Conservation (phyloP, 2,329 filamentous ascomycete species). For the Alternaria tenuissima region DNA sequence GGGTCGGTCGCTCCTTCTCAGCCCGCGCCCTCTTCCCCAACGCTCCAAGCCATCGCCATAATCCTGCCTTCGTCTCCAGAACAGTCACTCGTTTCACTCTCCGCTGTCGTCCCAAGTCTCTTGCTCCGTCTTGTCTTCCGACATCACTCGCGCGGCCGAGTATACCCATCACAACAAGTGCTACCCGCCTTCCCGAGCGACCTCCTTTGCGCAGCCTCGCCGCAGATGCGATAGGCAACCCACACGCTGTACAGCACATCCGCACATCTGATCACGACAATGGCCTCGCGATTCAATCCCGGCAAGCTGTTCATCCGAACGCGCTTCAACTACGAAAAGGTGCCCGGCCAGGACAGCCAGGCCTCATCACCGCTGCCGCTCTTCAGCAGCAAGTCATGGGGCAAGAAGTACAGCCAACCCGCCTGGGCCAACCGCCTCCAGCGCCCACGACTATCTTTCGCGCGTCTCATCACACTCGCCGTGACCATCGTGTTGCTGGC, state of each 20-base stretch:
- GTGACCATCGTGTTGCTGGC: constrained; percentile 53
- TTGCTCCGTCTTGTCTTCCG: constrained; percentile 11
- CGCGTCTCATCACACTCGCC: constrained; percentile 52
- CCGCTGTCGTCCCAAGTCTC: constrained; percentile 23
- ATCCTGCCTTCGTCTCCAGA: constrained; percentile 26
- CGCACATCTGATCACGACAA: constrained; percentile 27
- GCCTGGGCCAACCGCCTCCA: constrained; percentile 52
- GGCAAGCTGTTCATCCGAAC: constrained; percentile 55
- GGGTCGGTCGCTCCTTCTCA: constrained; percentile 21
- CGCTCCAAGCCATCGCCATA: constrained; percentile 19
- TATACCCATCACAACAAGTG: constrained; percentile 11
- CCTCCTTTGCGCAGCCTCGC: constrained; percentile 21
- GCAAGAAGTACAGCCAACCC: constrained; percentile 42
- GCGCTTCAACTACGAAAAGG: constrained; percentile 57
- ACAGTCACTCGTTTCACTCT: constrained; percentile 43
- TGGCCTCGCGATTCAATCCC: constrained; percentile 54
- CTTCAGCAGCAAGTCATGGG: constrained; percentile 51
- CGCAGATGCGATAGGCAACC: constrained; percentile 45
- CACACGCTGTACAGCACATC: constrained; percentile 25
- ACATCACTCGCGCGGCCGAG: constrained; percentile 23
- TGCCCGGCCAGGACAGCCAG: constrained; percentile 54
- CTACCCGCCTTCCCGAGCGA: constrained; percentile 2
- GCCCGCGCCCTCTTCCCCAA: constrained; percentile 26
- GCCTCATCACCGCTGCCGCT: constrained; percentile 50
- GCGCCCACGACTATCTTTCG: constrained; percentile 53